Evolutionary conservation across 306 rosid species (phyloP), one percentile per base, ranked within the genome.

Genomic region (Vachellia collinsii): DNA sequence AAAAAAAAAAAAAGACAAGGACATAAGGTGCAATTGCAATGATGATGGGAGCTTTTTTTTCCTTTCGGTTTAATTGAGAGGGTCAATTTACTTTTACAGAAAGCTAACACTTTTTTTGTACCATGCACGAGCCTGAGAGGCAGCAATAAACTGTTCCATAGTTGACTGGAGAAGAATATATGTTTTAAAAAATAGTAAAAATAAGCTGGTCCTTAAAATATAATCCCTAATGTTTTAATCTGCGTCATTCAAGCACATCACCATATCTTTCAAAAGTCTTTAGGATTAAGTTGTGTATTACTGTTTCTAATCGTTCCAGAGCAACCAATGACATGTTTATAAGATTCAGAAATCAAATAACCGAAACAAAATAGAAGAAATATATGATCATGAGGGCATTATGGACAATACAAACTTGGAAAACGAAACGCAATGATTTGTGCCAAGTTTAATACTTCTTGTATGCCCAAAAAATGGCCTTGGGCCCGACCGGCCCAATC

Each of bases 41-140:
- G 17, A 22, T 70, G 56, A 70, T 22, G n/a, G n/a, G 38, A 11
- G 74, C 74, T 29, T 20, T 29, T 20, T 68, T 68, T 68, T 0
- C 2, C 37, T 69, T 43, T 70, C 38, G 74, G 74, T 12, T 70
- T 44, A 70, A 22, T 70, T 70, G 73, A 69, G 47, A 20, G 11
- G 56, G 74, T 11, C 2, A 43, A 70, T 11, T 44, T 22, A 25
- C 37, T 43, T 70, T 43, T 3, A 70, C 38, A 41, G 3, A 70
- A 41, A 70, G 74, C 37, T 70, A 38, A 22, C 39, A 5, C n/a
- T 11, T 20, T 39, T 68, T 67, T 29, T 29, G n/a, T n/a, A 67
- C 72, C 72, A 67, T 13, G 46, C 48, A 7, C 41, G 36, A 11
- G 19, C 13, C n/a, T n/a, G 36, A 2, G 37, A 47, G 47, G 3